Conservation (phyloP, 345 rosid species). For the Syzygium aqueum region DNA sequence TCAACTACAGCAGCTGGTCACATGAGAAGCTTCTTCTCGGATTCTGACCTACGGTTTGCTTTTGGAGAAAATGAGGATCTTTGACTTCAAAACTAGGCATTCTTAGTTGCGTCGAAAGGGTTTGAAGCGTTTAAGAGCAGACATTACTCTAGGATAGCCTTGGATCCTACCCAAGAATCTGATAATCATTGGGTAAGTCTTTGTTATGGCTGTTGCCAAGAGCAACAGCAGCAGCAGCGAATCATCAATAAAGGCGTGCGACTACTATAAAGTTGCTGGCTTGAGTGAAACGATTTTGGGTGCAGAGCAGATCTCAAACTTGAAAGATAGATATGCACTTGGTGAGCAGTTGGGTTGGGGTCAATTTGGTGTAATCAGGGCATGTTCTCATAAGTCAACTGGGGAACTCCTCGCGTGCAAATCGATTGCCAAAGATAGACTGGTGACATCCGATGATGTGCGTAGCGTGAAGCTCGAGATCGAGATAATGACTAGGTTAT, state of each 20-base stretch:
- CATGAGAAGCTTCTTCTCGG: slow-evolving; percentile 3
- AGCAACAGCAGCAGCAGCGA: slow-evolving; percentile 25
- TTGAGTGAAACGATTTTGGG: slow-evolving; percentile 41
- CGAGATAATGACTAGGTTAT: slow-evolving; percentile 58
- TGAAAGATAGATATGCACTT: slow-evolving; percentile 40
- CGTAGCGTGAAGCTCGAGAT: slow-evolving; percentile 57
- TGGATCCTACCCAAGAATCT: background rate
- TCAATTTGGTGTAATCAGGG: slow-evolving; percentile 59
- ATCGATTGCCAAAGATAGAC: slow-evolving; percentile 52
- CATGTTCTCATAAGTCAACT: slow-evolving; percentile 46
- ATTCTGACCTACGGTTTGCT: slow-evolving; percentile 8
- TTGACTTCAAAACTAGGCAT: background rate
- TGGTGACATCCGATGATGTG: slow-evolving; percentile 46
- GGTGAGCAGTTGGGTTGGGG: slow-evolving; percentile 69
- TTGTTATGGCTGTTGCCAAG: slow-evolving; percentile 48
- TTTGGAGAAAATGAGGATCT: background rate
- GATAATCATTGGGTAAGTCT: slow-evolving; percentile 6
- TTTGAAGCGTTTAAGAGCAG: background rate
- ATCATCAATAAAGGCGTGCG: slow-evolving; percentile 22
- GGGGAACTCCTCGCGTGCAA: slow-evolving; percentile 60
- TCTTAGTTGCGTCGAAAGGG: background rate
- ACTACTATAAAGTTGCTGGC: slow-evolving; percentile 28
- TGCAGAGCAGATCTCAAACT: slow-evolving; percentile 26
- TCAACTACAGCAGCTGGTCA: background rate
- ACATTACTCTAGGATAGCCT: background rate